These are phyloP conservation scores for Ceratocystis lukuohia DNA, from an alignment of 2,329 filamentous ascomycete genomes.

Conservation along the genomic window DNA sequence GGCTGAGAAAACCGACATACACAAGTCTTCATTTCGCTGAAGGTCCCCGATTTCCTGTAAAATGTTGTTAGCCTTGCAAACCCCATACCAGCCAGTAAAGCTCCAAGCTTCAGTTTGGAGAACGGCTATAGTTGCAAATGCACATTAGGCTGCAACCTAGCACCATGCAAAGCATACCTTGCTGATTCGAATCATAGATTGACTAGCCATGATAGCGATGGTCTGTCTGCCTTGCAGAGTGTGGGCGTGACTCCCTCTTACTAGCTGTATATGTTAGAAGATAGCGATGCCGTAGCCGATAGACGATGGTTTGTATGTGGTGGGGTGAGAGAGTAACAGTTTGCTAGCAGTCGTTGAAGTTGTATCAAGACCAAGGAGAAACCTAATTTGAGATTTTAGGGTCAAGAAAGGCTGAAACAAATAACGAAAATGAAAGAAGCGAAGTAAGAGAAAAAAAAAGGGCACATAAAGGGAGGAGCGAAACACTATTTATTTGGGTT, in stretches of 20 bases:
- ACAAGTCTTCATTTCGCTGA: conserved; percentile 70
- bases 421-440: neutral
- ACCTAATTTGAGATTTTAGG: neutral
- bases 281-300: too few species aligned
- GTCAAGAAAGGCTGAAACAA: neutral
- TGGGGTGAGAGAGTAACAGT: too few species aligned
- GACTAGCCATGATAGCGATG: conserved; percentile 52
- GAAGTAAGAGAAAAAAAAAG: neutral
- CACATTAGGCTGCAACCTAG: neutral
- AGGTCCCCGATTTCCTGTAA: conserved; percentile 70
- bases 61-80: conserved; percentile 4
- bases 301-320: too few species aligned
- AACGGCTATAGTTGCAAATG: too few species aligned
- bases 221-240: too few species aligned
- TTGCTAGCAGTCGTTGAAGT: too few species aligned
- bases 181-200: conserved; percentile 77
- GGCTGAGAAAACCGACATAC: conserved; percentile 36
- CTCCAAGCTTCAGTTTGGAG: too few species aligned
- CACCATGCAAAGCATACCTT: conserved; percentile 41
- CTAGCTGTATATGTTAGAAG: too few species aligned
- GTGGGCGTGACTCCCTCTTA: too few species aligned
- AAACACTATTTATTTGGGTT: neutral
- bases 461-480: too few species aligned
- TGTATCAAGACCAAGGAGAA: neutral
- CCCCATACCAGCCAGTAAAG: conserved; percentile 5